Evolutionary conservation across 1,284 basidiomycete species (phyloP), one percentile per base, ranked within the genome.

Genomic region (Malassezia psittaci): DNA sequence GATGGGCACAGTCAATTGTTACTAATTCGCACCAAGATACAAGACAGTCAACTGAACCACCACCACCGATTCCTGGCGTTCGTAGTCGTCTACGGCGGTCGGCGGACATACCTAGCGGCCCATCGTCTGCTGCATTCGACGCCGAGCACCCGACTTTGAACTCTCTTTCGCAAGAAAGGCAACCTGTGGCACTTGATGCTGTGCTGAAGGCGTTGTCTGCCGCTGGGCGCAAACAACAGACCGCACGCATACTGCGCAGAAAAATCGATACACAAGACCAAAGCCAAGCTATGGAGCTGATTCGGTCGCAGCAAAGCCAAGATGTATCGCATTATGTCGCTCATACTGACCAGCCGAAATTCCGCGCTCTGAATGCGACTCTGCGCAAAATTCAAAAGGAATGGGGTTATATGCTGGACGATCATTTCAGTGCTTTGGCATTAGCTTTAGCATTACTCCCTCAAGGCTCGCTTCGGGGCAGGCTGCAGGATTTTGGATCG

Each of bases 371-470:
- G 62, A 66, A 66, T 55, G 69, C 69, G 7, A 64, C 72, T 4
- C 57, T 72, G n/a, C 68, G 70, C 47, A 74, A 74, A 55, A 62
- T 68, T n/a, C 63, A 69, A 51, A 59, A 51, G 13, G 72, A 73
- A 43, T 74, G 72, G 72, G 65, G 60, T 0, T 69, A 70, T 41
- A 52, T 74, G 7, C 62, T 64, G 38, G 65, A 70, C 35, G 69
- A 73, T 43, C 62, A 66, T 39, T 73, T 74, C 61, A 74, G 68
- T 48, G 59, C 67, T 36, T 68, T 68, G 18, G 57, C 66, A 0
- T 49, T 74, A 10, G 65, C 71, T 6, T 54, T 74, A 12, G 65
- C 66, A 13, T 64, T 74, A 43, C 60, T 72, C n/a, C 69, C 71
- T 40, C 55, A 60, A 12, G 71, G 67, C 43, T 63, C 68, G 19